Percentiles rank a stretch among this genome's conserved stretches.
Evolutionary conservation across 345 rosid species (phyloP).

Genomic region (Eucalyptus cladocalyx): DNA sequence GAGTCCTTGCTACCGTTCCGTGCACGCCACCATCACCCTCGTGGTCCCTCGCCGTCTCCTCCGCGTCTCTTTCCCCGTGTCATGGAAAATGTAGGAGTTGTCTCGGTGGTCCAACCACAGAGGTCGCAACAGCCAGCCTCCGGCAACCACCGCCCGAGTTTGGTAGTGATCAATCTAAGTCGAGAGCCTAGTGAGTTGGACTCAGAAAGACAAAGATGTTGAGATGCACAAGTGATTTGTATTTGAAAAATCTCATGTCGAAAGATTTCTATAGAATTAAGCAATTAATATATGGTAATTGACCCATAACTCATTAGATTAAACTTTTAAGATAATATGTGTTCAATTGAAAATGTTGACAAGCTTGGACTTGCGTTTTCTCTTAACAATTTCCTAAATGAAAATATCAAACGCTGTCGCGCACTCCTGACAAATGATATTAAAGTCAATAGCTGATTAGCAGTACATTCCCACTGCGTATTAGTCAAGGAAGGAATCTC

Average conservation of each 20-base stretch:
- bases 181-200: background rate
- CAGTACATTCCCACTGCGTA: background rate
- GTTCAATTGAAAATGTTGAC: background rate
- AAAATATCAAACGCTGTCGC: background rate
- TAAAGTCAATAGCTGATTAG: background rate
- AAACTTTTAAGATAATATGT: background rate
- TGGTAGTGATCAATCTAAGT: background rate
- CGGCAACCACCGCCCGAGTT: background rate
- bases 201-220: background rate
- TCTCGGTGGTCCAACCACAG: fast-evolving
- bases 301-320: background rate
- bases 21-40: background rate
- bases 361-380: background rate
- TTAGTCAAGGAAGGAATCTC: background rate
- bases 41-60: background rate
- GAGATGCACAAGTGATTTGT: background rate
- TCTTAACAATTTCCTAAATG: background rate
- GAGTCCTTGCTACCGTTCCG: background rate
- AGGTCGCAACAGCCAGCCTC: background rate
- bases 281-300: background rate
- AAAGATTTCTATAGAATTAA: background rate
- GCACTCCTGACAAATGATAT: background rate
- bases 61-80: background rate
- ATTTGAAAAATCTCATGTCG: background rate
- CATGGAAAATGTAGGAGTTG: background rate